A percentile compares a stretch with the other conserved stretches of the same genome.
phyloP scores from a whole-genome alignment of 2,329 filamentous ascomycete species.

The Fusarium piperis region DNA sequence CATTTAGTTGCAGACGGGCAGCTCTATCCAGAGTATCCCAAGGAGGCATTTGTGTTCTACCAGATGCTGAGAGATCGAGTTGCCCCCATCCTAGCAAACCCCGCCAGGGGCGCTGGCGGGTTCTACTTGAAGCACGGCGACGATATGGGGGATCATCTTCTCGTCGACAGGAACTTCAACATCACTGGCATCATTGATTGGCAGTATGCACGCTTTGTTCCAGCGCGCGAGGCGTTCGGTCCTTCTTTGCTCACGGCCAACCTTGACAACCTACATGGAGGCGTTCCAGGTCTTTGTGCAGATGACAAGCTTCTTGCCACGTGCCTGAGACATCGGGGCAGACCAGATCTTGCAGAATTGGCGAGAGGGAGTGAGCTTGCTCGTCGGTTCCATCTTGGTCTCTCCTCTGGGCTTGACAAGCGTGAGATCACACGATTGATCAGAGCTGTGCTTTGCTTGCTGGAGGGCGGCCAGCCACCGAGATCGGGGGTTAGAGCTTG shows the following conservation, averaged over 20 bases:
- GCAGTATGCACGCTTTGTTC: conserved; percentile 15
- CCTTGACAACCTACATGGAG: neutral
- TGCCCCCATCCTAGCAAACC: neutral
- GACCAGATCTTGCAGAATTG: neutral
- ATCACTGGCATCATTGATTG: conserved; percentile 16
- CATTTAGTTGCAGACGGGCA: conserved; percentile 6
- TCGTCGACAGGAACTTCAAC: conserved; percentile 4
- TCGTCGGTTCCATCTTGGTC: neutral
- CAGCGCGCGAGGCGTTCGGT: conserved; percentile 6
- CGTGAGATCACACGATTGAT: neutral
- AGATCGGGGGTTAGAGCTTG: neutral
- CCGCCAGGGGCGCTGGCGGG: too few relatives aligned
- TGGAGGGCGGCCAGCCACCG: neutral
- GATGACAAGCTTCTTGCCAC: neutral
- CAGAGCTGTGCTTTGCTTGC: neutral
- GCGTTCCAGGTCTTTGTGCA: neutral
- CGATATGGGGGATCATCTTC: conserved; percentile 8
- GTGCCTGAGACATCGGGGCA: neutral
- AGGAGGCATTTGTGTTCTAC: conserved; percentile 4
- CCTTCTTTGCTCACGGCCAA: conserved; percentile 8
- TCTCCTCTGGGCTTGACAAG: neutral
- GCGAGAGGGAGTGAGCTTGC: neutral
- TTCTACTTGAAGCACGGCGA: conserved; percentile 15
- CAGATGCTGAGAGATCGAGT: neutral
- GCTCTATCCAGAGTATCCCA: conserved; percentile 3